A percentile compares a stretch with the other conserved stretches of the same genome.
Conservation (phyloP, 192 early-diverging fungal species). For the Coemansia sp. region DNA sequence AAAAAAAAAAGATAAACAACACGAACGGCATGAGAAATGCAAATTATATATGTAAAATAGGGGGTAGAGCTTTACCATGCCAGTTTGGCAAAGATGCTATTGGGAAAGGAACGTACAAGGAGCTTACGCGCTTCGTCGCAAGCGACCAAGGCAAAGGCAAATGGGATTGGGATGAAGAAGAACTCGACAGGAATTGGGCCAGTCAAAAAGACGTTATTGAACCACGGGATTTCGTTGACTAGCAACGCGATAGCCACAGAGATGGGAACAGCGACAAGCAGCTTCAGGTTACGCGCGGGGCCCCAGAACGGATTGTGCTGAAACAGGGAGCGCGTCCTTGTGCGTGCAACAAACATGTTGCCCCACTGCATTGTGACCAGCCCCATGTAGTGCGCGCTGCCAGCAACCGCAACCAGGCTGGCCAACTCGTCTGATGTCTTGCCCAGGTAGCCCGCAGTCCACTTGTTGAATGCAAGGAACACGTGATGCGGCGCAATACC, state of each 20-base stretch:
- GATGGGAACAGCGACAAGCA: conserved; percentile 40
- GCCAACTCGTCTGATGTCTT: conserved; percentile 55
- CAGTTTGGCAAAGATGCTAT: conserved; percentile 18
- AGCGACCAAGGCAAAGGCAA: conserved; percentile 54
- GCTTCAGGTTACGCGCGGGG: conserved; percentile 28
- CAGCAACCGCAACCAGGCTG: conserved; percentile 22
- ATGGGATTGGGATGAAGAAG: conserved; percentile 62
- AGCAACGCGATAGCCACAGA: conserved; percentile 33
- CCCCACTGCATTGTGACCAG: conserved; percentile 54
- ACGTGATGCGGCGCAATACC: conserved; percentile 58
- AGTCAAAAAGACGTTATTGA: conserved; percentile 55
- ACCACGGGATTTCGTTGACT: conserved; percentile 32
- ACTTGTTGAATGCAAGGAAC: conserved; percentile 60
- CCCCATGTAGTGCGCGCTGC: conserved; percentile 53
- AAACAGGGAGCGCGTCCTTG: conserved; percentile 34
- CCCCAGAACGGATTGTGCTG: conserved; percentile 54
- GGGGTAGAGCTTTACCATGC: conserved; percentile 22
- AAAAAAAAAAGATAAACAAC: no score
- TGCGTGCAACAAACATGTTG: conserved; percentile 54
- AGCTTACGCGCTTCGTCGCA: conserved; percentile 62
- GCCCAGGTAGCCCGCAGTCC: conserved; percentile 58
- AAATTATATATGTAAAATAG: no score
- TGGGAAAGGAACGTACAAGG: conserved; percentile 43
- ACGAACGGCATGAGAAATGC: no score
- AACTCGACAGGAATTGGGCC: conserved; percentile 57